Conservation (phyloP, 306 rosid genomes). For the Mucuna pruriens region DNA sequence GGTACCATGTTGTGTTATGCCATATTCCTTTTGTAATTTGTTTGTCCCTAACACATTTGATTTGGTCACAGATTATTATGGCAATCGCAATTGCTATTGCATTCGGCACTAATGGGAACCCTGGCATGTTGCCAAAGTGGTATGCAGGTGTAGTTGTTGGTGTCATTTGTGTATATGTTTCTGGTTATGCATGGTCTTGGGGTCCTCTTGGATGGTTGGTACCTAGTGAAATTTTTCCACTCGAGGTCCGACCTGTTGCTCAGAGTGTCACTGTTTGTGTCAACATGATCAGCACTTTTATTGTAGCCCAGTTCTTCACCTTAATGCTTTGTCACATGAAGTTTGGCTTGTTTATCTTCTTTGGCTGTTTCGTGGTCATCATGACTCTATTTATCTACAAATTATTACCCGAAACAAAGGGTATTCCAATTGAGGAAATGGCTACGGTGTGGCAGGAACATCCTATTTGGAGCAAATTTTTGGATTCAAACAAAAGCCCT, state of each 20-base stretch:
- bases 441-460: constrained; percentile 44
- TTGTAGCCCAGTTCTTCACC: constrained; percentile 57
- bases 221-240: constrained; percentile 61
- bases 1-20: constrained; percentile 30
- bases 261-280: constrained; percentile 45
- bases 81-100: constrained; percentile 36
- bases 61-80: constrained; percentile 36
- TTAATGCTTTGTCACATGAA: constrained; percentile 55
- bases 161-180: constrained; percentile 42
- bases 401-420: constrained; percentile 49
- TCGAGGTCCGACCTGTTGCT: constrained; percentile 51
- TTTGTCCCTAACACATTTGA: background rate
- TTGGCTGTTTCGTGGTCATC: constrained; percentile 34
- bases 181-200: constrained; percentile 68
- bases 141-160: constrained; percentile 39
- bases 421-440: constrained; percentile 60
- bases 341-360: constrained; percentile 56
- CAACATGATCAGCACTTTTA: constrained; percentile 61
- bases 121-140: constrained; percentile 42
- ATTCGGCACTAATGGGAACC: constrained; percentile 49
- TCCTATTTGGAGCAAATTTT: constrained; percentile 48
- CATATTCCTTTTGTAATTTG: background rate
- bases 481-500: background rate
- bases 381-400: constrained; percentile 50
- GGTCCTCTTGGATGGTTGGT: constrained; percentile 70